phyloP scores from a whole-genome alignment of 1,284 basidiomycete species.

The Kalmanozyma brasiliensis region DNA sequence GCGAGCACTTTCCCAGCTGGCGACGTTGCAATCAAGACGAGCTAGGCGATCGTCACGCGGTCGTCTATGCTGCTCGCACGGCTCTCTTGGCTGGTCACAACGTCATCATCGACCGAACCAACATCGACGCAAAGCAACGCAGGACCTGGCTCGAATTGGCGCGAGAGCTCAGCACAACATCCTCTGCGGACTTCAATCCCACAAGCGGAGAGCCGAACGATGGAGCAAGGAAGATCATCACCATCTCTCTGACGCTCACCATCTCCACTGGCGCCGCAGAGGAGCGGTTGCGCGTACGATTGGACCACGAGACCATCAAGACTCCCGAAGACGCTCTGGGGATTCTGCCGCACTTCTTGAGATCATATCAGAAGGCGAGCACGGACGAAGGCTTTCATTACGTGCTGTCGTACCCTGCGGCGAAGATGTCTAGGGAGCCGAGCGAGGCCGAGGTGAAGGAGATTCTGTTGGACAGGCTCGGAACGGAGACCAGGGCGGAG shows the following conservation, averaged over 20 bases:
- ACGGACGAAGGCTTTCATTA: slow-evolving; percentile 36
- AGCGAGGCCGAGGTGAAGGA: slow-evolving; percentile 15
- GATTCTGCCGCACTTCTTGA: slow-evolving; percentile 35
- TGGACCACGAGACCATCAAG: slow-evolving; percentile 46
- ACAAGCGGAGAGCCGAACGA: not conserved
- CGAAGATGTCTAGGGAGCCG: slow-evolving; percentile 21
- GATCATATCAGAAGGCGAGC: slow-evolving; percentile 32
- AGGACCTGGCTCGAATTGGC: slow-evolving; percentile 47
- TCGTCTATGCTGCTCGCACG: slow-evolving; percentile 23
- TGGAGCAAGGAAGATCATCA: slow-evolving; percentile 10
- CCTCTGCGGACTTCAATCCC: too few species aligned
- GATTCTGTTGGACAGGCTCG: slow-evolving; percentile 23
- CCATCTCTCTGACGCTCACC: slow-evolving; percentile 36
- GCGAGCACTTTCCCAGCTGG: slow-evolving; percentile 32
- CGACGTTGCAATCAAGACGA: slow-evolving; percentile 50
- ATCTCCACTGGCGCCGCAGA: slow-evolving; percentile 30
- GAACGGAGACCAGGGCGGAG: slow-evolving; percentile 6
- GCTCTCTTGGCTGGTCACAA: slow-evolving; percentile 23
- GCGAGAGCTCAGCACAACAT: not conserved
- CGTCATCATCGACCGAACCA: slow-evolving; percentile 49
- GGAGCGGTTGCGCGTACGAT: slow-evolving; percentile 16
- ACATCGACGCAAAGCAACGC: slow-evolving; percentile 46
- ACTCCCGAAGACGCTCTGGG: slow-evolving; percentile 25
- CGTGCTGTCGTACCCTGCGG: slow-evolving; percentile 28
- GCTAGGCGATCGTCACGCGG: slow-evolving; percentile 34